Conservation (phyloP, 2,329 filamentous ascomycete genomes). For the Claviceps sp. region DNA sequence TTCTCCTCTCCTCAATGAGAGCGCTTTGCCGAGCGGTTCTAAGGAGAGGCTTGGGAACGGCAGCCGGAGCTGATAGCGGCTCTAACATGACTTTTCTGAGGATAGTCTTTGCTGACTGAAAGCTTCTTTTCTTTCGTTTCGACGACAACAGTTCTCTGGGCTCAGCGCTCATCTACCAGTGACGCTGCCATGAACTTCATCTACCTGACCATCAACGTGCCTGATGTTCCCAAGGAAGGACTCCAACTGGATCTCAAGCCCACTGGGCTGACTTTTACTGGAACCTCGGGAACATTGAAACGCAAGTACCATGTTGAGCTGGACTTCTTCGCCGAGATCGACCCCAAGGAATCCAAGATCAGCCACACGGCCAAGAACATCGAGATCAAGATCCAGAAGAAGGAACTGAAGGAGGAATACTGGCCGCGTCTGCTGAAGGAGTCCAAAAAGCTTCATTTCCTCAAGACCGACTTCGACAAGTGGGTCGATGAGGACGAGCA, state of each 20-base stretch:
- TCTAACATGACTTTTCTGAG: background rate
- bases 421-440: conserved; percentile 95
- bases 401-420: conserved; percentile 86
- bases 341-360: conserved; percentile 68
- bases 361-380: conserved; percentile 81
- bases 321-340: conserved; percentile 84
- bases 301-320: conserved; percentile 75
- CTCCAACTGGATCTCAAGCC: conserved; percentile 76
- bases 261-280: conserved; percentile 65
- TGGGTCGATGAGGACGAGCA: conserved; percentile 99
- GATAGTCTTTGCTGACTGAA: background rate
- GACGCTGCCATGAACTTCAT: conserved; percentile 86
- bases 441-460: conserved; percentile 76
- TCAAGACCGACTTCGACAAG: conserved; percentile 99
- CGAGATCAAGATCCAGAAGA: conserved; percentile 89
- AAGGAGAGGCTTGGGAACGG: background rate
- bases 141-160: conserved; percentile 68
- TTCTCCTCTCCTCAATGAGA: too few relatives aligned
- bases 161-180: conserved; percentile 75
- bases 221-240: conserved; percentile 65
- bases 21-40: too few relatives aligned
- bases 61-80: background rate
- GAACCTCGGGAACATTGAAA: conserved; percentile 73
- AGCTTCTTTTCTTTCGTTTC: background rate
- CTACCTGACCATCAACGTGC: conserved; percentile 81